These are phyloP conservation scores for Colletotrichum ledebouriae DNA, from an alignment of 2,329 filamentous ascomycete species.

Conservation along the genomic window DNA sequence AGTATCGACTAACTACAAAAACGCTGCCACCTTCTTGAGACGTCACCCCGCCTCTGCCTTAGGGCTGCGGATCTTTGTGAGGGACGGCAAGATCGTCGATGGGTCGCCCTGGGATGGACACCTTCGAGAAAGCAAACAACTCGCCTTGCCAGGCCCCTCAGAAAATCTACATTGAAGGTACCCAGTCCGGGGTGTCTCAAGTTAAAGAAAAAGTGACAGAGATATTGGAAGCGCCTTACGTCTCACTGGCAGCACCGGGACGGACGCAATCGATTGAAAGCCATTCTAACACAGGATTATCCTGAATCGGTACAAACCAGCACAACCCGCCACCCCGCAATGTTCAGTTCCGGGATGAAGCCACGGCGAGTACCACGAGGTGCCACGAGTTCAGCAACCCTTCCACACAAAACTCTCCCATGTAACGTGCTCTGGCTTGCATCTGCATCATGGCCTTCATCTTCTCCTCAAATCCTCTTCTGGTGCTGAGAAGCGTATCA, in stretches of 20 bases:
- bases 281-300: conserved; percentile 1
- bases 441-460: conserved; percentile 26
- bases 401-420: conserved; percentile 8
- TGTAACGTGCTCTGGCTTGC: conserved; percentile 22
- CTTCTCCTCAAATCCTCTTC: not conserved
- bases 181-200: conserved; percentile 34
- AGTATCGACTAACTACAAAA: conserved; percentile 3
- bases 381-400: conserved; percentile 18
- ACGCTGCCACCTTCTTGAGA: not conserved
- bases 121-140: conserved; percentile 40
- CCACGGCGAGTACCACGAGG: not conserved
- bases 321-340: too few relatives aligned
- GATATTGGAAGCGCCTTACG: conserved; percentile 13
- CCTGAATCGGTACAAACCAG: not conserved
- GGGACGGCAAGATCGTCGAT: conserved; percentile 34
- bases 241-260: not conserved
- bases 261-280: not conserved
- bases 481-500: not conserved
- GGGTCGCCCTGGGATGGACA: conserved; percentile 18
- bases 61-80: conserved; percentile 25
- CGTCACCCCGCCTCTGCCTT: not conserved
- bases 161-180: conserved; percentile 30
- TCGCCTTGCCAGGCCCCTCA: conserved; percentile 20
- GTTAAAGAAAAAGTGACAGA: conserved; percentile 9
- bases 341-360: conserved; percentile 8